Conservation (phyloP, 805 yeast species). For the Candida hungchunana region DNA sequence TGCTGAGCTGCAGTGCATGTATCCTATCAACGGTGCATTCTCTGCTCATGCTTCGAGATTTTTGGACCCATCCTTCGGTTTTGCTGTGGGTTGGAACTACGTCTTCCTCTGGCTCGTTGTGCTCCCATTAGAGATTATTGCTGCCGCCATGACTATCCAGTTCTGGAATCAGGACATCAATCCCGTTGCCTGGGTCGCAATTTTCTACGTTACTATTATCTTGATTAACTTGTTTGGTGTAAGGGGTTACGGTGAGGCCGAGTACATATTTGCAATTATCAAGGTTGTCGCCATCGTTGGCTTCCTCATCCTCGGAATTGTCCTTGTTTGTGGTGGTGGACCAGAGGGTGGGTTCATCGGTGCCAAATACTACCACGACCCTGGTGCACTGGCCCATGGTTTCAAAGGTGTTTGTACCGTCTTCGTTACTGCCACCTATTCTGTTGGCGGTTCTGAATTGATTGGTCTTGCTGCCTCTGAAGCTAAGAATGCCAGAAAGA, state of each 20-base stretch:
- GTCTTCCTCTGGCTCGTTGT: conserved; percentile 49
- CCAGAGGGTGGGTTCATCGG: conserved; percentile 42
- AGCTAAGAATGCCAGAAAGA: conserved; percentile 41
- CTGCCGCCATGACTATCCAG: conserved; percentile 50
- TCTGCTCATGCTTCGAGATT: conserved; percentile 58
- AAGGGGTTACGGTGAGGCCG: conserved; percentile 51
- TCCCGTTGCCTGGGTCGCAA: conserved; percentile 48
- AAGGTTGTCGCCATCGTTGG: conserved; percentile 47
- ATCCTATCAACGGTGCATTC: conserved; percentile 63
- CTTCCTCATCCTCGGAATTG: conserved; percentile 50
- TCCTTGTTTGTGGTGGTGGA: conserved; percentile 45
- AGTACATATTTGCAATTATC: conserved; percentile 43
- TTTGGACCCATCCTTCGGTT: conserved; percentile 58
- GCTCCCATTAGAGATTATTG: conserved; percentile 48
- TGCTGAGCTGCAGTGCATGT: conserved; percentile 56
- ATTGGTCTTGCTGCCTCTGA: conserved; percentile 50
- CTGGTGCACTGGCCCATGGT: conserved; percentile 62
- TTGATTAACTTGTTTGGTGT: conserved; percentile 51
- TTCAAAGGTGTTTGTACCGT: conserved; percentile 52
- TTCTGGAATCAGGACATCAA: conserved; percentile 44
- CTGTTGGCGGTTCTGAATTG: conserved; percentile 51
- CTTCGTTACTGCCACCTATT: conserved; percentile 52
- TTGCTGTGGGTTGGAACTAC: conserved; percentile 58
- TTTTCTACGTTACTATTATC: conserved; percentile 46
- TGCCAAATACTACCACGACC: conserved; percentile 42